Evolutionary conservation across 768 basidiomycete genomes (phyloP), one percentile per base, ranked within the genome.

Genomic region (Boletus pseudo-olivaceus): DNA sequence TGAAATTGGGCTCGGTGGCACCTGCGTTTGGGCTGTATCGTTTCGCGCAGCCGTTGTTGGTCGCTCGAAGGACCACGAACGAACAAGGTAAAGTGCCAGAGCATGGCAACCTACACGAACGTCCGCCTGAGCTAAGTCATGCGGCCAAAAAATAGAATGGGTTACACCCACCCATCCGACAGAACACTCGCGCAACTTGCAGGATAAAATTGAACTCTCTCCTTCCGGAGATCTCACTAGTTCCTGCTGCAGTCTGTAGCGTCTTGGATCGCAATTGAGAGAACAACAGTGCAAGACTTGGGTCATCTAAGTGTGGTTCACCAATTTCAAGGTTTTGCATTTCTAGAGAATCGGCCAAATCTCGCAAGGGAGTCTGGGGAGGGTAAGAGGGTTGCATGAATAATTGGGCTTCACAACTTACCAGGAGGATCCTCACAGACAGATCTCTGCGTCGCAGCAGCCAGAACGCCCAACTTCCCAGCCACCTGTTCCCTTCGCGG

Each of bases 381-480:
- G 29, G 15, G 3, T 48, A 27, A 54, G 47, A 42, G 7, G 29
- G 34, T 19, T n/a, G 19, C 9, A 23, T 26, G 10, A 35, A 46
- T n/a, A 32, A 5, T 37, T 3, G 6, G 26, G 37, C 17, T 1
- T 23, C 30, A 19, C 26, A 20, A 73, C 88, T 65, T 68, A 95
- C 96, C 64, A 98, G 73, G 19, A 99, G 77, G 30, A 96, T 84
- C 45, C 91, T 82, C n/a, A 97, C 92, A 4, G 93, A 87, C 15
- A 97, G 67, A 73, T 98, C 95, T 48, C 90, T 77, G 41, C 93
- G 77, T 56, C 87, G 85, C n/a, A 98, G 76, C 51, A 91, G 73
- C 95, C 97, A 98, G 70, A 96, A 96, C 2, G 90, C 92, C 97
- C 95, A 99, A 56, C 90, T 93, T 20, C 84, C 90, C 12, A 98